Evolutionary conservation across 2,329 filamentous ascomycete species (phyloP), one percentile per base, ranked within the genome.

Genomic region (Fusarium sp.): DNA sequence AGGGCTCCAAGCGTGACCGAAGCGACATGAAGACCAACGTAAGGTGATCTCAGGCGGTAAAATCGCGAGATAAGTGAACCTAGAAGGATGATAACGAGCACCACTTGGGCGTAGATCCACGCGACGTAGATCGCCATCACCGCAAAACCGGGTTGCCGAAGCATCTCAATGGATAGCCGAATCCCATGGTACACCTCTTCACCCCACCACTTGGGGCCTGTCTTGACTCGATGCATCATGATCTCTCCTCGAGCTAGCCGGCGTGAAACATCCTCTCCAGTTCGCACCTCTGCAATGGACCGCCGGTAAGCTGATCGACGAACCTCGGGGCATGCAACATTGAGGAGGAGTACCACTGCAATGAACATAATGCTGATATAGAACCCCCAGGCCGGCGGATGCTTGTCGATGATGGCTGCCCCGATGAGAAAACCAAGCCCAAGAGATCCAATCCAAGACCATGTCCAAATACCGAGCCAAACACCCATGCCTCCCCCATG

Each of bases 391-490:
- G 89, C 88, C 2, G 93, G 92, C 62, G 88, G 87, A 37, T 91
- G 81, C 11, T 81, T 82, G 72, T 92, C 89, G 76, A 95, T 94
- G 75, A 95, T 89, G 41, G 87, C 84, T 13, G 93, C 92, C 5
- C 94, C 94, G 43, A 94, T 85, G 67, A 93, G 83, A 78, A 95
- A 95, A 0, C 94, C 93, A 41, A 94, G 79, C 0, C 91, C 90
- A 25, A 95, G 86, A 25, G 92, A 94, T 7, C 91, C 92, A 76
- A 94, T 90, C 82, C 90, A 93, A 79, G 92, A 94, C 90, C 92
- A 95, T 0, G 92, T 92, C 92, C 93, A 95, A 64, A 93, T 87
- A 2, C 92, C 92, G 11, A 95, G 86, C 94, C 93, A 95, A n/a
- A 93, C 84, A 0, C 94, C 94, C 85, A 95, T 92, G 0, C 94